phyloP scores from a whole-genome alignment of 805 yeast species.

The Wickerhamiella sergipiensis region DNA sequence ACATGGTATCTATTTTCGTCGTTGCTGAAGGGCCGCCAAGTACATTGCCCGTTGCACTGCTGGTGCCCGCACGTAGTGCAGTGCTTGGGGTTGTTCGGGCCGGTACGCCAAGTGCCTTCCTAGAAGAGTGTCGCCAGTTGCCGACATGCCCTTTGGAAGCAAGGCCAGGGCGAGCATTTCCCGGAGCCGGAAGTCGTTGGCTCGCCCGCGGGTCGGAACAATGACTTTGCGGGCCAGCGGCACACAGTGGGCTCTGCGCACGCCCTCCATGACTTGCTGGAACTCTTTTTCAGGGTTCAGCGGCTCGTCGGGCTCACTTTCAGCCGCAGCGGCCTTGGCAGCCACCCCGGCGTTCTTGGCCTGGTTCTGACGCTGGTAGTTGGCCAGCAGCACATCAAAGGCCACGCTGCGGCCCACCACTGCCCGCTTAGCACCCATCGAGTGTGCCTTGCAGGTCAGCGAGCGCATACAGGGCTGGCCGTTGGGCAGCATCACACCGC shows the following conservation, averaged over 20 bases:
- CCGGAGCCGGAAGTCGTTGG: slow-evolving; percentile 69
- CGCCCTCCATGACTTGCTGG: slow-evolving; percentile 80
- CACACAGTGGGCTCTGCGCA: slow-evolving; percentile 33
- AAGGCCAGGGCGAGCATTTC: slow-evolving; percentile 87
- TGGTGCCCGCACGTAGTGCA: slow-evolving; percentile 23
- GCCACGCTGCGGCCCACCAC: slow-evolving; percentile 90
- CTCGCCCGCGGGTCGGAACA: slow-evolving; percentile 56
- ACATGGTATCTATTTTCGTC: slow-evolving; percentile 6
- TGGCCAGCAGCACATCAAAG: slow-evolving; percentile 74
- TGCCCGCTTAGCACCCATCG: slow-evolving; percentile 96
- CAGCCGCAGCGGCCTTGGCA: slow-evolving; percentile 9
- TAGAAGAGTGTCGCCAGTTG: slow-evolving; percentile 39
- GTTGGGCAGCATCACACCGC: slow-evolving; percentile 87
- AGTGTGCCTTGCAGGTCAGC: slow-evolving; percentile 91
- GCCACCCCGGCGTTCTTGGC: slow-evolving; percentile 39
- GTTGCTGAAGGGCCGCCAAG: slow-evolving; percentile 14
- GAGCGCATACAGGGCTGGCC: slow-evolving; percentile 97
- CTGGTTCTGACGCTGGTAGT: slow-evolving; percentile 85
- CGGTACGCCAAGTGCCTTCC: slow-evolving; percentile 70
- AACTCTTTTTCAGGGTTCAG: slow-evolving; percentile 45
- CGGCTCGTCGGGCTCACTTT: slow-evolving; percentile 13
- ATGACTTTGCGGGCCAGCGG: slow-evolving; percentile 70
- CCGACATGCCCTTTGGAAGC: slow-evolving; percentile 33
- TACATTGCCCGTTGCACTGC: slow-evolving; percentile 20
- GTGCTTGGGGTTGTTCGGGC: slow-evolving; percentile 53